Evolutionary conservation across 352 stramenopile genomes (phyloP).

Genomic region (Phytophthora meadii): DNA sequence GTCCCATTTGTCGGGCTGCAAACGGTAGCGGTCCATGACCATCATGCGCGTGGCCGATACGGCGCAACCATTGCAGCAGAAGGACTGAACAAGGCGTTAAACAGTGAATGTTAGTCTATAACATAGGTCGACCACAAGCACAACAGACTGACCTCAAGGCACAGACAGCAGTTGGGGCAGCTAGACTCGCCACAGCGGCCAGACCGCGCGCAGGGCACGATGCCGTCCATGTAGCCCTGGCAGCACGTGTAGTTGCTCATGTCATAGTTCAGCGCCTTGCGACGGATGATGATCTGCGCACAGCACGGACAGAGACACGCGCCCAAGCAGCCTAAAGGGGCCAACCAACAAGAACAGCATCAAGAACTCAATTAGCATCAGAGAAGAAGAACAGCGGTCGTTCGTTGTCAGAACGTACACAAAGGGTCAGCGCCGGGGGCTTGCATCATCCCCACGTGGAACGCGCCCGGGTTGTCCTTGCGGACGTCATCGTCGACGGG

Average conservation of each 20-base stretch:
- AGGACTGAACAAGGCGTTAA: slow-evolving; percentile 47
- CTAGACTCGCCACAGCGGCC: slow-evolving; percentile 86
- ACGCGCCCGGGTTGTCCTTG: slow-evolving; percentile 73
- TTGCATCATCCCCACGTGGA: slow-evolving; percentile 90
- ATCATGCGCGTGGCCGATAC: slow-evolving; percentile 91
- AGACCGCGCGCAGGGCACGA: slow-evolving; percentile 87
- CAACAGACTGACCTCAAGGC: slow-evolving; percentile 71
- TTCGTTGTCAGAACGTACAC: slow-evolving; percentile 62
- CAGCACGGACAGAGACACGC: slow-evolving; percentile 89
- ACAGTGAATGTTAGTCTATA: background rate
- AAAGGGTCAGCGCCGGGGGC: slow-evolving; percentile 80
- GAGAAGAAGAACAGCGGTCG: background rate
- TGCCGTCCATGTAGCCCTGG: slow-evolving; percentile 92
- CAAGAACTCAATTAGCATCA: slow-evolving; percentile 8
- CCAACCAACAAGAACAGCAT: slow-evolving; percentile 2
- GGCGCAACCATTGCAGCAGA: slow-evolving; percentile 88
- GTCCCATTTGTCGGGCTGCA: slow-evolving; percentile 94
- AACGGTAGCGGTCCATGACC: slow-evolving; percentile 91
- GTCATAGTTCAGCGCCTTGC: slow-evolving; percentile 91
- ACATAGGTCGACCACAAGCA: background rate
- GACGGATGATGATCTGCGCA: slow-evolving; percentile 90
- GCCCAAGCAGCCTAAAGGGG: slow-evolving; percentile 60
- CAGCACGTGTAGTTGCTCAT: slow-evolving; percentile 95
- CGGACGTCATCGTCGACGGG: slow-evolving; percentile 73
- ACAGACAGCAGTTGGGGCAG: slow-evolving; percentile 92